phyloP scores from a whole-genome alignment of 805 yeast genomes.

The Barnettozyma vustinii region DNA sequence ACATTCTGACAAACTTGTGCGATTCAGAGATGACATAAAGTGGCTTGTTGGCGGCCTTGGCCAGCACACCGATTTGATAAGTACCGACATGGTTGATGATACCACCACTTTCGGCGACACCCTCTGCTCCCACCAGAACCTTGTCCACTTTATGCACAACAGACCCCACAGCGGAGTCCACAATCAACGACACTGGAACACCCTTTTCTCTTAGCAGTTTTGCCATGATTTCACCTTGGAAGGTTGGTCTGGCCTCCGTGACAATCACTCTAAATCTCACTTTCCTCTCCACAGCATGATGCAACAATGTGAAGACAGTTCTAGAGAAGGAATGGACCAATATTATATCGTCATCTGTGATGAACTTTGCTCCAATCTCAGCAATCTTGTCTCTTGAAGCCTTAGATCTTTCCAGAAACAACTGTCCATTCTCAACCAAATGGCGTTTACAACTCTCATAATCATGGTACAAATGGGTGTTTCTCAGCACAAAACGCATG shows the following conservation, averaged over 20 bases:
- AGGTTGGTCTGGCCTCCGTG: constrained; percentile 88
- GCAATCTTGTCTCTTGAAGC: constrained; percentile 86
- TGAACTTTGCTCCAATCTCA: constrained; percentile 79
- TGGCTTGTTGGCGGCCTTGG: constrained; percentile 87
- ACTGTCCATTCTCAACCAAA: constrained; percentile 87
- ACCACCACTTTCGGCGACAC: constrained; percentile 98
- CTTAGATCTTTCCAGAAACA: constrained; percentile 88
- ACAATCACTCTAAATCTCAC: constrained; percentile 85
- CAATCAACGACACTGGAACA: constrained; percentile 82
- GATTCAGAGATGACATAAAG: constrained; percentile 91
- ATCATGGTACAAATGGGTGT: constrained; percentile 80
- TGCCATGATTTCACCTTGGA: constrained; percentile 71
- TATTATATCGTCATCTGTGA: constrained; percentile 87
- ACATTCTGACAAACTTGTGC: constrained; percentile 94
- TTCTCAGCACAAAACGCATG: constrained; percentile 86
- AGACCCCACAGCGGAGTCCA: constrained; percentile 91
- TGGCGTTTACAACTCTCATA: constrained; percentile 92
- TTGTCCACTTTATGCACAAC: constrained; percentile 89
- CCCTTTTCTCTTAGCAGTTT: constrained; percentile 58
- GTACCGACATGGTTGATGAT: constrained; percentile 93
- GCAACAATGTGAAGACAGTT: constrained; percentile 73
- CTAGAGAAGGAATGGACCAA: constrained; percentile 90
- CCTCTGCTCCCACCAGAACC: constrained; percentile 96
- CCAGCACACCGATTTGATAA: constrained; percentile 89
- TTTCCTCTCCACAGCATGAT: constrained; percentile 69